Conservation (phyloP, 2,329 filamentous ascomycete species). For the Coniella lustricola region DNA sequence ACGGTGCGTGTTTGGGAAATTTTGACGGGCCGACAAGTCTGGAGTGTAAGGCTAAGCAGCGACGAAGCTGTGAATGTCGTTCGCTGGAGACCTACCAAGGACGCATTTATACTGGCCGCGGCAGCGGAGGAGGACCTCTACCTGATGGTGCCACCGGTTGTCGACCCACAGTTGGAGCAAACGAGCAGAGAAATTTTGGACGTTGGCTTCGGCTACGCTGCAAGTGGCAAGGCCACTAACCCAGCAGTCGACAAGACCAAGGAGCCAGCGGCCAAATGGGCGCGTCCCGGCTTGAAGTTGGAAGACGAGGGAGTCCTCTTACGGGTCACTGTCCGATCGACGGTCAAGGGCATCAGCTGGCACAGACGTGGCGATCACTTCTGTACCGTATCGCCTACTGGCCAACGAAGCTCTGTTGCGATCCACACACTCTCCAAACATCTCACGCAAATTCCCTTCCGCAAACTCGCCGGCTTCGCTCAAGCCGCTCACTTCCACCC, state of each 20-base stretch:
- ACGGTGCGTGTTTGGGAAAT: conserved; percentile 88
- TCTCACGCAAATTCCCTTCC: conserved; percentile 90
- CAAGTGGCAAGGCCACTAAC: conserved; percentile 47
- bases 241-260: conserved; percentile 56
- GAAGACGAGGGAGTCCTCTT: conserved; percentile 74
- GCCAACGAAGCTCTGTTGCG: conserved; percentile 72
- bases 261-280: conserved; percentile 74
- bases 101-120: conserved; percentile 73
- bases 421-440: conserved; percentile 96
- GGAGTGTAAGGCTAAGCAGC: conserved; percentile 70
- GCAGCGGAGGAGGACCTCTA: conserved; percentile 80
- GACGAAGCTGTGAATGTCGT: conserved; percentile 80
- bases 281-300: conserved; percentile 65
- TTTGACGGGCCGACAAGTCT: conserved; percentile 77
- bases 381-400: conserved; percentile 78
- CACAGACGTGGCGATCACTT: conserved; percentile 93
- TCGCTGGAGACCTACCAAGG: conserved; percentile 79
- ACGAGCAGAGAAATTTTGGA: conserved; percentile 71
- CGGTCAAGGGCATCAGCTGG: conserved; percentile 86
- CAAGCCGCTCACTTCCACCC: conserved; percentile 95
- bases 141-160: conserved; percentile 68
- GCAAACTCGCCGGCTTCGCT: conserved; percentile 62
- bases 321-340: conserved; percentile 70
- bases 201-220: conserved; percentile 86
- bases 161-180: conserved; percentile 67